Percentiles rank a stretch among this genome's conserved stretches.
These are phyloP conservation scores for Aquilaria sinensis DNA, from an alignment of 345 rosid genomes.

Conservation along the genomic window DNA sequence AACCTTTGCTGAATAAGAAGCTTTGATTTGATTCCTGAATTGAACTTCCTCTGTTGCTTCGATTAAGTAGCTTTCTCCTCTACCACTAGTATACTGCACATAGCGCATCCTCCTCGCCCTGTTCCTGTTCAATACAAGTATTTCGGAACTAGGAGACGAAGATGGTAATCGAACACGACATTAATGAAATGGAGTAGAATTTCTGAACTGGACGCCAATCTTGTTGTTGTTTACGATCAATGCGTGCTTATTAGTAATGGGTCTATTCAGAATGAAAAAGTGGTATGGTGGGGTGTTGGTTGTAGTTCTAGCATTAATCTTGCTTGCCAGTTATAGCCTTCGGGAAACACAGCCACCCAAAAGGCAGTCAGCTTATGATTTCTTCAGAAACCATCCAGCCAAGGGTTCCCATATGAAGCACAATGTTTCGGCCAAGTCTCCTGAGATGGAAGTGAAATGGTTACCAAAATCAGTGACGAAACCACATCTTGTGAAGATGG, in stretches of 20 bases:
- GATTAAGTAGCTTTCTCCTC: too few relatives aligned
- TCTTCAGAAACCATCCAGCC: constrained; percentile 32
- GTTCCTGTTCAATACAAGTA: too few relatives aligned
- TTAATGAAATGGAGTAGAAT: too few relatives aligned
- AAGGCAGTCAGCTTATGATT: constrained; percentile 41
- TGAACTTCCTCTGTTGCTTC: too few relatives aligned
- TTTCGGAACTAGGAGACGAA: too few relatives aligned
- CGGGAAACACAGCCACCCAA: constrained; percentile 27
- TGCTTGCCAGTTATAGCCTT: constrained; percentile 46
- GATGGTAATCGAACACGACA: too few relatives aligned
- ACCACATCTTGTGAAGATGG: constrained; percentile 34
- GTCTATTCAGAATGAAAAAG: constrained; percentile 49
- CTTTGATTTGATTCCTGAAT: too few relatives aligned
- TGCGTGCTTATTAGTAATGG: constrained; percentile 10
- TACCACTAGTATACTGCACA: too few relatives aligned
- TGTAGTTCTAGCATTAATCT: constrained; percentile 45
- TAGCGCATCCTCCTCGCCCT: too few relatives aligned
- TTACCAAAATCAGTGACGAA: constrained; percentile 19
- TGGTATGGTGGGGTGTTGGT: constrained; percentile 74
- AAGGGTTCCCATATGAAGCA: constrained; percentile 21
- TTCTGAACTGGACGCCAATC: too few relatives aligned
- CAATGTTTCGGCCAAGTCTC: constrained; percentile 13
- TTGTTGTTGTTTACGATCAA: too few relatives aligned
- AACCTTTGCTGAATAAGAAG: too few relatives aligned
- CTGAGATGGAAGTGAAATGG: constrained; percentile 20